Evolutionary conservation across 2,329 filamentous ascomycete genomes (phyloP), one percentile per base, ranked within the genome.

Genomic region (Trichoderma citrinoviride): DNA sequence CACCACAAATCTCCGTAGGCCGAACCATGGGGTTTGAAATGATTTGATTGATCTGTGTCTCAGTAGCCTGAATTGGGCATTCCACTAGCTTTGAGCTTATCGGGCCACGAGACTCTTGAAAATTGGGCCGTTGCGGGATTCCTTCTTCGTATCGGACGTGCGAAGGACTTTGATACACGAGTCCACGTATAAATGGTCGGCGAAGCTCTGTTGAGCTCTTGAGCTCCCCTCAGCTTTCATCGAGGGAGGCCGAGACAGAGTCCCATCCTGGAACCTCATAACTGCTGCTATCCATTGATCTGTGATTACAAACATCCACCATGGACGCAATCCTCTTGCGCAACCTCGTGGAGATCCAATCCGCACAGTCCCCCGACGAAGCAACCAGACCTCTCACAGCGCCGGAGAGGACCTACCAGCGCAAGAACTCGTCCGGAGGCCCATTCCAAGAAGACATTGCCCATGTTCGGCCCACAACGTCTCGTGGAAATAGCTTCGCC

Each of bases 401-500:
- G 1, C 78, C 80, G 3, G 73, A 74, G 41, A 78, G 72, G 63
- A 76, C 73, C 27, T 70, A 80, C 3, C 72, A 77, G 0, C 76
- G 79, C 63, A 79, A 74, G 0, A 77, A 79, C 33, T 77, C 76
- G 6, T 5, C 7, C 0, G 77, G 79, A 3, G 76, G 77, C 2
- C 75, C 76, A 5, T 75, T 78, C 40, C 69, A 68, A 7, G 72
- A 73, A 7, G 56, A 68, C 3, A 68, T 71, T 0, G 72, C 76
- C 46, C 74, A 76, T 25, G 49, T 64, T 68, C 50, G 49, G 37
- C 44, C 19, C 5, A 7, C 56, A 1, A 54, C 75, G 10, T 61
- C 70, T 14, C 57, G 61, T 7, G 61, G 44, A 19, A 62, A 68
- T n/a, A 50, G 37, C 1, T 23, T 61, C 5, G 23, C 50, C 23